Percentiles rank a stretch among this genome's conserved stretches.
Conservation (phyloP, 495 filamentous ascomycete species). For the Penicillium ochrochloron region DNA sequence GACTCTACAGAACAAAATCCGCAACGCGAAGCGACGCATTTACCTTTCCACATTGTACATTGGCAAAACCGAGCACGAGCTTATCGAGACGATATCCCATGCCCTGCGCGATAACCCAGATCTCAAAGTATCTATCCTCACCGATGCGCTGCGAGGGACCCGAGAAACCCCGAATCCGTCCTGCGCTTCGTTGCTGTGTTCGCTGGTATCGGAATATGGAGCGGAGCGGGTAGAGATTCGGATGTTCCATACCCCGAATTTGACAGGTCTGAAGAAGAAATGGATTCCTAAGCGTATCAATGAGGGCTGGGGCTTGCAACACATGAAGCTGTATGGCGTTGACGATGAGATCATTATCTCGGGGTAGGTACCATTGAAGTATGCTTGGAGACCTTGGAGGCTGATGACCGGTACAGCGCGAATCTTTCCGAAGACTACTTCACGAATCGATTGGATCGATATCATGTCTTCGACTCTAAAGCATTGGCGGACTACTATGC, state of each 20-base stretch:
- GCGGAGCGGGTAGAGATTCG: constrained; percentile 86
- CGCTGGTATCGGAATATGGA: constrained; percentile 82
- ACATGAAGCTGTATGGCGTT: constrained; percentile 98
- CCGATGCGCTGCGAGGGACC: constrained; percentile 88
- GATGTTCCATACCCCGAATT: constrained; percentile 97
- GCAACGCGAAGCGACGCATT: constrained; percentile 73
- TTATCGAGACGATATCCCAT: constrained; percentile 78
- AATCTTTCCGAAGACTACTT: constrained; percentile 97
- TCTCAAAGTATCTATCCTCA: constrained; percentile 88
- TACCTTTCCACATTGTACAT: constrained; percentile 96
- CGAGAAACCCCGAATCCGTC: constrained; percentile 87
- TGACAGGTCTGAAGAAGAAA: constrained; percentile 84
- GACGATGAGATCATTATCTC: constrained; percentile 97
- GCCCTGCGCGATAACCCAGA: constrained; percentile 79
- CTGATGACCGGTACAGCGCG: constrained; percentile 55
- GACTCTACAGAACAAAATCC: constrained; percentile 70
- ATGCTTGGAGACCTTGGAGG: background rate
- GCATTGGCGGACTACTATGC: constrained; percentile 83
- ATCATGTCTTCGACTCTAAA: constrained; percentile 84
- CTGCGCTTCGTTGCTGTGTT: constrained; percentile 85
- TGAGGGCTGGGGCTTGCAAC: constrained; percentile 97
- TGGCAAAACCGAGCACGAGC: constrained; percentile 88
- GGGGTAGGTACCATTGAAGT: constrained; percentile 55
- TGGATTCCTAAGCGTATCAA: constrained; percentile 88
- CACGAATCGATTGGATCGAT: constrained; percentile 91